phyloP scores from a whole-genome alignment of 768 basidiomycete species.

The Dendrothele bispora region DNA sequence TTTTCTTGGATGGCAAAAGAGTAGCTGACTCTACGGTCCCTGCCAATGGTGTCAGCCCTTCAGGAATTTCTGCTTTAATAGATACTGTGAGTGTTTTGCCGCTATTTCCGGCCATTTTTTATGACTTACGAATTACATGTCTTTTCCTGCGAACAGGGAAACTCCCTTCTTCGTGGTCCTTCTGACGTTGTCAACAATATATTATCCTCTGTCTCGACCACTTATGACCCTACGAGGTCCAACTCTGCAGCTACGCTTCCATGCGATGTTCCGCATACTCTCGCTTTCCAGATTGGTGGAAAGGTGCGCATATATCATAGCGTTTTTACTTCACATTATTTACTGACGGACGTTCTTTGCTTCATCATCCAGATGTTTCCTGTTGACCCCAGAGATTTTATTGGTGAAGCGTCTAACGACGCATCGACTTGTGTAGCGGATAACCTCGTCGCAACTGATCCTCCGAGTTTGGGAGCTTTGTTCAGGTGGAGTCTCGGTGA shows the following conservation, averaged over 20 bases:
- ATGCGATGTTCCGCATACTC: conserved; percentile 53
- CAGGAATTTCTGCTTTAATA: conserved; percentile 48
- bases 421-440: conserved; percentile 49
- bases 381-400: conserved; percentile 71
- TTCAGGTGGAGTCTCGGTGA: conserved; percentile 75
- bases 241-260: conserved; percentile 35
- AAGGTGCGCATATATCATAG: conserved; percentile 31
- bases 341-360: neutral
- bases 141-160: too few species aligned
- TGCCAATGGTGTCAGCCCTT: conserved; percentile 29
- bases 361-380: conserved; percentile 46
- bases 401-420: conserved; percentile 37
- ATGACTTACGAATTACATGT: neutral
- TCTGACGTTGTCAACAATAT: conserved; percentile 60
- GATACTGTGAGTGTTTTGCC: neutral
- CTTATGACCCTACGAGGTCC: conserved; percentile 23
- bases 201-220: conserved; percentile 34
- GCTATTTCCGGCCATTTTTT: neutral
- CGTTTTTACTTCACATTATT: neutral
- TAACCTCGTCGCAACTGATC: conserved; percentile 60
- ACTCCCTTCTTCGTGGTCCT: conserved; percentile 71
- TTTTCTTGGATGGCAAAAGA: conserved; percentile 60
- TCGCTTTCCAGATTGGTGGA: conserved; percentile 67
- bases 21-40: conserved; percentile 54
- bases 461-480: conserved; percentile 49